phyloP scores from a whole-genome alignment of 441 rosid genomes.

The Euphorbia celastroides region DNA sequence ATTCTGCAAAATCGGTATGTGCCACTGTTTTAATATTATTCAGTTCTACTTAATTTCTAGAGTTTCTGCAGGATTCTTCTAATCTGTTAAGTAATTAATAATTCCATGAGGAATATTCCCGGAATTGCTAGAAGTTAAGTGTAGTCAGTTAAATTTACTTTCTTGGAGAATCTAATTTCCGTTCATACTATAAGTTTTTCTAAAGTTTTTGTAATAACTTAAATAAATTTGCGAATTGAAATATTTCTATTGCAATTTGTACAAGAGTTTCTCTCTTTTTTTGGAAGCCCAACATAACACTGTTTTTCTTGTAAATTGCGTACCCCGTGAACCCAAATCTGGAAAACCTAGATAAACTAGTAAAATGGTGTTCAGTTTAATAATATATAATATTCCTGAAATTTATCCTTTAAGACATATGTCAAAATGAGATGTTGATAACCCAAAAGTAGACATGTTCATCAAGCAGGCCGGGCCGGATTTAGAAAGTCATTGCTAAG shows the following conservation, averaged over 20 bases:
- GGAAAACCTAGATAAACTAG: background rate
- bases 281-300: background rate
- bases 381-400: no score
- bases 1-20: constrained; percentile 15
- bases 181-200: background rate
- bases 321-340: constrained; percentile 30
- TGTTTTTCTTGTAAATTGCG: constrained; percentile 32
- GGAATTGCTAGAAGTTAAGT: no score
- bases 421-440: background rate
- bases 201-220: background rate
- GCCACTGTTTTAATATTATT: background rate
- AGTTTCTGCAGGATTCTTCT: constrained; percentile 1
- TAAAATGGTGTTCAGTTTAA: background rate
- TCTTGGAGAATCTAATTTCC: background rate
- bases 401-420: no score
- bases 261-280: constrained; percentile 7
- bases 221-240: background rate
- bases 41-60: background rate
- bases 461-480: no score
- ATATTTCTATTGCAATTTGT: constrained; percentile 3
- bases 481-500: no score
- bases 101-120: no score
- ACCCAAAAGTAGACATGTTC: background rate
- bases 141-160: no score
- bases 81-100: background rate